Base-by-base conservation (phyloP, 345 rosid genomes). In the Melastoma malabathricum region DNA sequence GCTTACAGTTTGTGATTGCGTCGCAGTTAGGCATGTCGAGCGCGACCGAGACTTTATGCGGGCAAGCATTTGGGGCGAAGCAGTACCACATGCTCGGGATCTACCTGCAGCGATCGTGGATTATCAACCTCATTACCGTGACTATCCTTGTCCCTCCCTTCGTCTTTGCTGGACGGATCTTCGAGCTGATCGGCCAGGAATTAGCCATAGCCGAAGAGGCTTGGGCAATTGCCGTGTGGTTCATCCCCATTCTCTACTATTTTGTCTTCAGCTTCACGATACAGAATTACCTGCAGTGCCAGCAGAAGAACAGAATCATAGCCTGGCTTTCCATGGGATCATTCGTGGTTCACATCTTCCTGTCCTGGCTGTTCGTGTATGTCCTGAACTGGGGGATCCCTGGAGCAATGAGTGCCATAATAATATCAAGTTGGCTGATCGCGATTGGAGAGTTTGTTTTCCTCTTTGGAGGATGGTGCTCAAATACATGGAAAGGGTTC, bases 41-140 rank as follows among this genome's bases (percentile, higher is more conserved):
- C 44, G 84, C 84, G 1, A 72, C 84, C 0, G 78, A 78, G 47
- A 78, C 84, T 1, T 45, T 78, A 31, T 72, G 84, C 2, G 81
- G 84, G 14, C 81, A 78, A 75, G 78, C 81, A 23, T 78, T 70
- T 15, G 84, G 81, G 4, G 78, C 76, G 41, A 59, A 60, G 44
- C 81, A 78, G 20, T 67, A 70, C 38, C 74, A 65, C 13, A 69
- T 63, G 64, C 52, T 78, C 58, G 81, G 81, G 2, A 67, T 78
- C 19, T 75, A 75, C 63, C 45, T 78, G 16, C 84, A 78, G 58
- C 54, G 80, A 55, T 75, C 81, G 18, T 75, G 76, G 81, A 72
- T 78, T 22, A 65, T 75, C 13, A 68, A 72, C 53, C 49, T 47
- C 3, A 62, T 50, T 41, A 56, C 73, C 16, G 64, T 66, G 45